Evolutionary conservation across 2,329 filamentous ascomycete genomes (phyloP), one percentile per base, ranked within the genome.

Genomic region (Colletotrichum gloeosporioides): DNA sequence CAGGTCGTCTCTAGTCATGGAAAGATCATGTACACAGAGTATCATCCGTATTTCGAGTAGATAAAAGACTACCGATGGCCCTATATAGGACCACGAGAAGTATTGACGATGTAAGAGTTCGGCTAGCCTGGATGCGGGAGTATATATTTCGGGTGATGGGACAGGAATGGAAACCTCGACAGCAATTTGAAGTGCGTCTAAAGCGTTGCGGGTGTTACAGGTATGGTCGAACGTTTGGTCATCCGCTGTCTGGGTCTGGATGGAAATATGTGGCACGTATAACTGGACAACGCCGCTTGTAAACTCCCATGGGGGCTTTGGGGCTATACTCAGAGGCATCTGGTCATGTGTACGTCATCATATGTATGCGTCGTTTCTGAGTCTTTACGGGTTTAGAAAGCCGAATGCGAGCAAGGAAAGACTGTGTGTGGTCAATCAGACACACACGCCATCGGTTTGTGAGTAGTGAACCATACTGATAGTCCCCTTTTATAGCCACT

Each of bases 251-350:
- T 53, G 12, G 2, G 10, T 53, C n/a, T 0, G 12, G 1, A 3
- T 13, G n/a, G n/a, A 1, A 3, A 10, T 53, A 53, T 22, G n/a
- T 53, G 44, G 44, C 12, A 8, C 1, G 44, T 13, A 53, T 49
- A 4, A 4, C n/a, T 49, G 10, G 44, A 22, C 44, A 13, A 22
- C 6, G 0, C 44, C 10, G 44, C 2, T 49, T 10, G 10, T n/a
- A 6, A n/a, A n/a, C 44, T 49, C 18, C 4, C 2, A 0, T 1
- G 31, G 3, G 5, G 36, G 8, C 22, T 22, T 22, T 22, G 22
- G 7, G 36, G 15, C 4, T 1, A 16, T 49, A 3, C 3, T 1
- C 2, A 22, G 44, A 22, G n/a, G 10, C 2, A 4, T 7, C 18
- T 13, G 1, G 44, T 3, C 18, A 22, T 49, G 2, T 13, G n/a